Evolutionary conservation across 495 filamentous ascomycete species (phyloP).

Genomic region (Penicillium pancosmium): DNA sequence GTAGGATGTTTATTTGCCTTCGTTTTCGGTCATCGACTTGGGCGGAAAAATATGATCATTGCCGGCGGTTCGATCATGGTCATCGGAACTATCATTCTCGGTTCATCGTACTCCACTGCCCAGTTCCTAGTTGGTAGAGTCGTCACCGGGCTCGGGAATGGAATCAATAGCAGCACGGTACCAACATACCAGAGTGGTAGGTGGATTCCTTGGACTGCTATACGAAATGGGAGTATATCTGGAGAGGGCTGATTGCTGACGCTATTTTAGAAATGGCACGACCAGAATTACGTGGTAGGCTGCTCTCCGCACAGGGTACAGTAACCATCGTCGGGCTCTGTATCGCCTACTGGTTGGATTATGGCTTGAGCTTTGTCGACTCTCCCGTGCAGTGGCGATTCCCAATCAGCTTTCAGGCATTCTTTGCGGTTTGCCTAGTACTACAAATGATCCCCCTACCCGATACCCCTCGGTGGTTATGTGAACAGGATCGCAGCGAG

Average conservation of each 20-base stretch:
- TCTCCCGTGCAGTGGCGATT: slow-evolving; percentile 57
- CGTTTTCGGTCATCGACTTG: slow-evolving; percentile 43
- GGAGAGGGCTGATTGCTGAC: neutral
- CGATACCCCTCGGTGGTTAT: slow-evolving; percentile 61
- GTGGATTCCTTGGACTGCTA: neutral
- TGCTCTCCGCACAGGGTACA: slow-evolving; percentile 54
- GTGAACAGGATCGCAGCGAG: slow-evolving; percentile 51
- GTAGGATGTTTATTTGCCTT: slow-evolving; percentile 46
- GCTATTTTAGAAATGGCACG: slow-evolving; percentile 42
- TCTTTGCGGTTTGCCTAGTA: slow-evolving; percentile 59
- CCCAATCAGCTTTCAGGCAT: slow-evolving; percentile 59
- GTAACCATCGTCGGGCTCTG: slow-evolving; percentile 46
- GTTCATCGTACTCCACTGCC: slow-evolving; percentile 46
- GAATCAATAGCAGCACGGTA: slow-evolving; percentile 53
- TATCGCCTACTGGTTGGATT: slow-evolving; percentile 58
- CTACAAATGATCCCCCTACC: slow-evolving; percentile 64
- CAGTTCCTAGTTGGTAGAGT: slow-evolving; percentile 56
- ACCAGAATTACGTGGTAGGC: slow-evolving; percentile 61
- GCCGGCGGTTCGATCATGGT: slow-evolving; percentile 46
- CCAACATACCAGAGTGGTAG: slow-evolving; percentile 53
- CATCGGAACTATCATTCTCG: slow-evolving; percentile 43
- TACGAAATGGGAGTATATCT: neutral
- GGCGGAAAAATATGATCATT: slow-evolving; percentile 47
- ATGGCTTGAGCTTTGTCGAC: slow-evolving; percentile 54
- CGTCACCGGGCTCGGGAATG: slow-evolving; percentile 53